A percentile compares a stretch with the other conserved stretches of the same genome.
These are phyloP conservation scores for Citrus cavaleriei DNA, from an alignment of 345 rosid genomes.

Conservation along the genomic window DNA sequence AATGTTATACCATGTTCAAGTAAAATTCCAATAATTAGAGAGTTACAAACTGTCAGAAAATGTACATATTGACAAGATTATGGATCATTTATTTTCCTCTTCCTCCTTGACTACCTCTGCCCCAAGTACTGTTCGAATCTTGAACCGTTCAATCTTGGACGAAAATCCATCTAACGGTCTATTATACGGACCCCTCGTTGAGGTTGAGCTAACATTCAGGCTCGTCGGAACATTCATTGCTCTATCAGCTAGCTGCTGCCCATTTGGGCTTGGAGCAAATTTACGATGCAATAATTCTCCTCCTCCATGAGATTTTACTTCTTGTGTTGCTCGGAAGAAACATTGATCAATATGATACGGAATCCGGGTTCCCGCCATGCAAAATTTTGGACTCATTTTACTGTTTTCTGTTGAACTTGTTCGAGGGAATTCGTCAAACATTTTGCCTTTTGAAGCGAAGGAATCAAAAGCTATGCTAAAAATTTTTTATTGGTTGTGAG, in stretches of 20 bases:
- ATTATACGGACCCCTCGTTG: conserved; percentile 8
- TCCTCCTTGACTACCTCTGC: conserved; percentile 7
- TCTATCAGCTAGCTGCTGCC: neutral
- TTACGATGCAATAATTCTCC: neutral
- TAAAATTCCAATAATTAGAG: too few species aligned
- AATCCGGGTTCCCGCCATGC: too few species aligned
- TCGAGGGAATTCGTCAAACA: too few species aligned
- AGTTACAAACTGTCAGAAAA: neutral
- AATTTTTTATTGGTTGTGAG: too few species aligned
- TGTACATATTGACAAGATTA: neutral
- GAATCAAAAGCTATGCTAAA: too few species aligned
- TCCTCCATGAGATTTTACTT: neutral
- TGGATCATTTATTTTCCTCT: neutral
- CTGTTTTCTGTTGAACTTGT: too few species aligned
- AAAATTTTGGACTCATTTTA: too few species aligned
- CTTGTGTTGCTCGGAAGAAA: neutral
- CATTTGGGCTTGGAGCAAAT: neutral
- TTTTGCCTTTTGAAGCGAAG: too few species aligned
- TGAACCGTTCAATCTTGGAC: conserved; percentile 28
- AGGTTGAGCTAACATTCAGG: conserved; percentile 3
- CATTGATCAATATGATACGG: too few species aligned
- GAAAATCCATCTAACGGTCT: conserved; percentile 9
- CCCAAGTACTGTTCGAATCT: conserved; percentile 21
- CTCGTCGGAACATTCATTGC: neutral
- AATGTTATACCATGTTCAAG: too few species aligned